Base-by-base conservation (phyloP, 75 land plant genomes). In the Pinus taeda region DNA sequence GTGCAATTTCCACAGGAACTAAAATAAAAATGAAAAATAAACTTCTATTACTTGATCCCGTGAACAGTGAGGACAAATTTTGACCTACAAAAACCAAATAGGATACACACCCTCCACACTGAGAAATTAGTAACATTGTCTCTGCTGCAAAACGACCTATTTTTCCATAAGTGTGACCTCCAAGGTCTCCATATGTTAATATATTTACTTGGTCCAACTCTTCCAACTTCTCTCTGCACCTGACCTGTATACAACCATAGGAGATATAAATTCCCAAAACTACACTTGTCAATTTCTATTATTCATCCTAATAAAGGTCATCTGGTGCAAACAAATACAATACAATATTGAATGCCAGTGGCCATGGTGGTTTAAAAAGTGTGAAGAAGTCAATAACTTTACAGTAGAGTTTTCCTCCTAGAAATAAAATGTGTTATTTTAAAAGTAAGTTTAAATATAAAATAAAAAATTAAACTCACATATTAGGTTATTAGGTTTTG, bases 21-120 rank as follows among this genome's bases (percentile, higher is more conserved):
- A 92, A 57, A 57, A 87, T 22, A 42, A 86, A 83, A 58, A 93
- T 82, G 72, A 78, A 84, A 62, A 85, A 42, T 8, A 79, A 71
- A 20, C 56, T 71, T 4, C 21, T 37, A 21, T 69, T 21, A 39
- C 22, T 20, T 65, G 37, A 56, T 73, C 84, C 71, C 7, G 85
- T 75, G 78, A 92, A 84, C 13, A 89, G 39, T 22, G 96, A 89
- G 58, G 88, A 82, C 71, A 93, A 83, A 73, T 86, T 93, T 73
- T 89, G 92, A 30, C 90, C 96, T 17, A 93, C 81, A 80, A 93
- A 93, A 36, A 92, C 86, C 59, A 93, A 76, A 64, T 92, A 93
- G 17, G 96, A 90, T 18, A 90, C 84, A 36, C 90, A 84, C 45
- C 96, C 93, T 12, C 94, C 96, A 60, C 74, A 80, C 45, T 93